These are phyloP conservation scores for Eucalyptus guilfoylei DNA, from an alignment of 345 rosid genomes.

Conservation along the genomic window DNA sequence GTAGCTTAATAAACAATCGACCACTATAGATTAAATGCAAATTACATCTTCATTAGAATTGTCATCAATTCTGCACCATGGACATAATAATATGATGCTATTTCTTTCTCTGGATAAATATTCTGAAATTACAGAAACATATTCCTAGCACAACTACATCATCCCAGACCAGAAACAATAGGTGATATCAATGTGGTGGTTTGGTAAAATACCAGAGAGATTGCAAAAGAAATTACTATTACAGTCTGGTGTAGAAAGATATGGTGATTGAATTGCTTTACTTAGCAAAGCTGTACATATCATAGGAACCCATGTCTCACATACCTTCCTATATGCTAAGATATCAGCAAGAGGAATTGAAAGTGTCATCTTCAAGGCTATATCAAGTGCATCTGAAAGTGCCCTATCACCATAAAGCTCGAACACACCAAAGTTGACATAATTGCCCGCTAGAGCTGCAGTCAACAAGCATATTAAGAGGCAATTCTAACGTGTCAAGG, in stretches of 20 bases:
- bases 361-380: slow-evolving; percentile 76
- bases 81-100: background rate
- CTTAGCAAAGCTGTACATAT: background rate
- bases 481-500: background rate
- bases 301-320: background rate
- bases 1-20: background rate
- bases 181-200: background rate
- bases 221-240: background rate
- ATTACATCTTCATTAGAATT: background rate
- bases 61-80: background rate
- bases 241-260: background rate
- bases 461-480: background rate
- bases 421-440: slow-evolving; percentile 94
- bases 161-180: background rate
- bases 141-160: background rate
- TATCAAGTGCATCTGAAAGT: slow-evolving; percentile 88
- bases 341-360: slow-evolving; percentile 92
- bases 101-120: background rate
- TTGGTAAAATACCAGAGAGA: background rate
- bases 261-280: background rate
- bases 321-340: slow-evolving; percentile 89
- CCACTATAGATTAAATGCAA: background rate
- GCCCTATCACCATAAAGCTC: slow-evolving; percentile 98
- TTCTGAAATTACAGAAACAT: background rate
- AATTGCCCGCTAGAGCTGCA: slow-evolving; percentile 90